These are phyloP conservation scores for Cladophialophora bantiana DNA, from an alignment of 2,329 filamentous ascomycete genomes.

Conservation along the genomic window DNA sequence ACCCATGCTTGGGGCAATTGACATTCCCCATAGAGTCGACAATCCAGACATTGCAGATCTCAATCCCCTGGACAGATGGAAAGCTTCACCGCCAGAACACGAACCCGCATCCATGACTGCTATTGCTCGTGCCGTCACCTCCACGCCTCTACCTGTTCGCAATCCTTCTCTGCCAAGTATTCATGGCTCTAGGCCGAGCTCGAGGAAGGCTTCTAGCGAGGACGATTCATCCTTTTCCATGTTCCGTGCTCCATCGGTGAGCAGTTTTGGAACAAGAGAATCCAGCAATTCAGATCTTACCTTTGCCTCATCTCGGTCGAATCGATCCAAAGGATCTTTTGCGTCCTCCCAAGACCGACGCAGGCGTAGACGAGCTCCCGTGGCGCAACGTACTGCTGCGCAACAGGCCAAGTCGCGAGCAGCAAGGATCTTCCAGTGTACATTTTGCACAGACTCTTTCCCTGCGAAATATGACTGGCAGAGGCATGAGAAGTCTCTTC, in stretches of 20 bases:
- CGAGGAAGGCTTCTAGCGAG: conserved; percentile 53
- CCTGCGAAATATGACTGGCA: conserved; percentile 67
- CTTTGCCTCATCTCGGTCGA: conserved; percentile 63
- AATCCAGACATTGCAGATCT: conserved; percentile 59
- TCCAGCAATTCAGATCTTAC: conserved; percentile 63
- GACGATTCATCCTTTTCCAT: conserved; percentile 59
- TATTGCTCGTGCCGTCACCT: conserved; percentile 67
- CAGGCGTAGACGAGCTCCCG: conserved; percentile 59
- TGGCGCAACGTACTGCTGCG: conserved; percentile 51
- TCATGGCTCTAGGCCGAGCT: conserved; percentile 46
- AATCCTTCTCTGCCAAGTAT: conserved; percentile 34
- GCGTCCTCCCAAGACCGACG: conserved; percentile 67
- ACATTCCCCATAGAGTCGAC: conserved; percentile 66
- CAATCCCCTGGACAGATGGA: conserved; percentile 73
- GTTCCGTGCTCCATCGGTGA: conserved; percentile 60
- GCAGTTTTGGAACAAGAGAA: conserved; percentile 62
- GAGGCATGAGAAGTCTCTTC: conserved; percentile 65
- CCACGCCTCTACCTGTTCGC: conserved; percentile 46
- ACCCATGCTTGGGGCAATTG: conserved; percentile 73
- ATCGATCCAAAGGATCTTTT: conserved; percentile 63
- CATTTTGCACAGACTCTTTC: conserved; percentile 65
- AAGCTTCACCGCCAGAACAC: conserved; percentile 72
- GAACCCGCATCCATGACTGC: conserved; percentile 70
- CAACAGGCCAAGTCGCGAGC: conserved; percentile 51
- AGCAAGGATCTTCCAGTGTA: conserved; percentile 63